These are phyloP conservation scores for Phytopythium kandeliae DNA, from an alignment of 352 stramenopile species.

Conservation along the genomic window DNA sequence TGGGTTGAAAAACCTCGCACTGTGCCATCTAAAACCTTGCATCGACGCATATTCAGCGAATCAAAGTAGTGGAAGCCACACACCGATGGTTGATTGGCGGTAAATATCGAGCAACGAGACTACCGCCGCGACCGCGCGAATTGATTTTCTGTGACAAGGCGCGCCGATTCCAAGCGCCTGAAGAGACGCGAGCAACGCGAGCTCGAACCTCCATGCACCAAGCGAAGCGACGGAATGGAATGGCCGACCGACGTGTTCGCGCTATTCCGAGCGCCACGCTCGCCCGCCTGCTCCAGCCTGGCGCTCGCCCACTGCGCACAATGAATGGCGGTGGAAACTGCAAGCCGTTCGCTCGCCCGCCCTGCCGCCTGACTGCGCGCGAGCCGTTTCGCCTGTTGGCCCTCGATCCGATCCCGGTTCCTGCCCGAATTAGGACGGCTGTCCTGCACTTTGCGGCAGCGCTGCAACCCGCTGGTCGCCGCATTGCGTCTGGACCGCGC, in stretches of 20 bases:
- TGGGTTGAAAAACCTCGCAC: background rate
- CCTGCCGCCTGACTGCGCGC: background rate
- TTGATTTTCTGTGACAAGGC: background rate
- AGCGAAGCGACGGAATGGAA: too few species aligned
- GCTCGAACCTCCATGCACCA: too few species aligned
- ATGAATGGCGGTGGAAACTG: background rate
- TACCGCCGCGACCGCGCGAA: background rate
- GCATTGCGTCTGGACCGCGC: background rate
- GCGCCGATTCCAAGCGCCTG: background rate
- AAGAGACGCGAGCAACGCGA: background rate
- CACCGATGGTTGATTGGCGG: background rate
- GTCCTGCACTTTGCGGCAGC: background rate
- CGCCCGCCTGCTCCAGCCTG: too few species aligned
- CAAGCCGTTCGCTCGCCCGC: background rate
- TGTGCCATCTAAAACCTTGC: background rate
- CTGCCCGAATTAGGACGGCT: background rate
- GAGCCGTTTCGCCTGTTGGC: background rate
- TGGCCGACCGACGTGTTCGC: background rate
- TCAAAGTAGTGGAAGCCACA: background rate
- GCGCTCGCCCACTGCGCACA: too few species aligned
- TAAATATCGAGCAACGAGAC: background rate
- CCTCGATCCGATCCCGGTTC: slow-evolving; percentile 1
- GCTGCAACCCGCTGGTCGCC: too few species aligned
- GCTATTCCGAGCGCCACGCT: background rate
- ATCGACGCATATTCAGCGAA: background rate